phyloP scores from a whole-genome alignment of 2,329 filamentous ascomycete species.

The Colletotrichum limetticola region DNA sequence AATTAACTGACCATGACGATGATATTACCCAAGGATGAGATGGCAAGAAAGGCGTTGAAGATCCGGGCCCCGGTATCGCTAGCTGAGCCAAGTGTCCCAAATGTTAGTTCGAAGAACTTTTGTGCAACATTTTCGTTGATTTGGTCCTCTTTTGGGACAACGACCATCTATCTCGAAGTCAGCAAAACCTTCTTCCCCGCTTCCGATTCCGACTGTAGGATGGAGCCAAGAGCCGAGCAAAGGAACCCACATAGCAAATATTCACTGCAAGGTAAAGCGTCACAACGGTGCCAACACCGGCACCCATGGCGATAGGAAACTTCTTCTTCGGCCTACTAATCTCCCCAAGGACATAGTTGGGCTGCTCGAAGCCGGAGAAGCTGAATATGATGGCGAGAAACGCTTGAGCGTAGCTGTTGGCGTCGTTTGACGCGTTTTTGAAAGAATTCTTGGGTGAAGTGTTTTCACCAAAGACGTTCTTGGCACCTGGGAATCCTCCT shows the following conservation, averaged over 20 bases:
- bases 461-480: slow-evolving; percentile 42
- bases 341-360: slow-evolving; percentile 49
- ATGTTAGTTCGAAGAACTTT: slow-evolving; percentile 47
- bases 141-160: slow-evolving; percentile 42
- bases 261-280: slow-evolving; percentile 50
- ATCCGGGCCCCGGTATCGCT: slow-evolving; percentile 46
- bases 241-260: slow-evolving; percentile 48
- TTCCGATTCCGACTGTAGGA: no score
- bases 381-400: slow-evolving; percentile 56
- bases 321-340: slow-evolving; percentile 45
- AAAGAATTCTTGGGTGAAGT: slow-evolving; percentile 41
- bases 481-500: slow-evolving; percentile 38
- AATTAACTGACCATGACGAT: slow-evolving; percentile 53
- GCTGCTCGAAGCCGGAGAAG: slow-evolving; percentile 50
- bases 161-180: slow-evolving; percentile 53
- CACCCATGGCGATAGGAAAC: slow-evolving; percentile 45
- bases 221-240: slow-evolving; percentile 38
- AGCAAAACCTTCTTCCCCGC: slow-evolving; percentile 17
- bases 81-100: slow-evolving; percentile 41
- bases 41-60: slow-evolving; percentile 61
- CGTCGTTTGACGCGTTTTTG: slow-evolving; percentile 36
- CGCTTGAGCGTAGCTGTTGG: slow-evolving; percentile 49
- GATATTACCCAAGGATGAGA: slow-evolving; percentile 67
- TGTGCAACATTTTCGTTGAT: slow-evolving; percentile 42
- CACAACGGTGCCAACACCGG: slow-evolving; percentile 43